These are phyloP conservation scores for Sporothrix pseudoabietina DNA, from an alignment of 2,329 filamentous ascomycete species.

Conservation along the genomic window DNA sequence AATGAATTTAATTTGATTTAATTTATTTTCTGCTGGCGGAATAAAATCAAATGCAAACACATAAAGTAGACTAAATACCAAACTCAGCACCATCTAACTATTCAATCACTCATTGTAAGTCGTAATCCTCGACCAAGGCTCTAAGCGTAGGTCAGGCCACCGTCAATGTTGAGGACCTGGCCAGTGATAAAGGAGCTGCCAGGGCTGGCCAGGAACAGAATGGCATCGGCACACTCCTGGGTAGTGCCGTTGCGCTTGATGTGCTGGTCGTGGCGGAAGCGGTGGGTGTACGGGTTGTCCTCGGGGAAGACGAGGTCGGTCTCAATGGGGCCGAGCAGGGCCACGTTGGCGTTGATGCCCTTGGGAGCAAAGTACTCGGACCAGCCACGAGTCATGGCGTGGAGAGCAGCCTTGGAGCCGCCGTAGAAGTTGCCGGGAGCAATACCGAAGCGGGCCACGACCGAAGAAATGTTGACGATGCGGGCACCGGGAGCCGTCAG, in stretches of 20 bases:
- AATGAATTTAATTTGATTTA: not conserved
- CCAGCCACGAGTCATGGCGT: conserved; percentile 35
- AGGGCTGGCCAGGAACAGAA: conserved; percentile 35
- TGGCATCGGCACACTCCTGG: conserved; percentile 34
- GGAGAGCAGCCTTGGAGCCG: conserved; percentile 34
- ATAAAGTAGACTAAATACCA: not conserved
- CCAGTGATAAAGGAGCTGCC: conserved; percentile 36
- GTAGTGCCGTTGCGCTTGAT: conserved; percentile 37
- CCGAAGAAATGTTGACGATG: conserved; percentile 34
- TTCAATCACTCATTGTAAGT: not conserved
- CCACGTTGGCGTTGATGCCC: conserved; percentile 34
- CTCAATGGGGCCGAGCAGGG: conserved; percentile 32
- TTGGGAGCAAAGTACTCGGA: conserved; percentile 33
- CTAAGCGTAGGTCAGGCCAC: conserved; percentile 31
- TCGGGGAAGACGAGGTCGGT: conserved; percentile 35
- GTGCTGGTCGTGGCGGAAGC: conserved; percentile 34
- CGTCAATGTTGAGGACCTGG: conserved; percentile 36
- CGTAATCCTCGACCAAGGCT: not conserved
- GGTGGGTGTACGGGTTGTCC: conserved; percentile 30
- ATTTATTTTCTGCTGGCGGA: not conserved
- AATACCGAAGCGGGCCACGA: conserved; percentile 31
- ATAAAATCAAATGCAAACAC: not conserved
- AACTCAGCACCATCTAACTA: not conserved
- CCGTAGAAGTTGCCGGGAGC: conserved; percentile 27
- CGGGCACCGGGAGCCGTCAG: conserved; percentile 29